Conservation (phyloP, 345 rosid genomes). For the Ceriops decandra region DNA sequence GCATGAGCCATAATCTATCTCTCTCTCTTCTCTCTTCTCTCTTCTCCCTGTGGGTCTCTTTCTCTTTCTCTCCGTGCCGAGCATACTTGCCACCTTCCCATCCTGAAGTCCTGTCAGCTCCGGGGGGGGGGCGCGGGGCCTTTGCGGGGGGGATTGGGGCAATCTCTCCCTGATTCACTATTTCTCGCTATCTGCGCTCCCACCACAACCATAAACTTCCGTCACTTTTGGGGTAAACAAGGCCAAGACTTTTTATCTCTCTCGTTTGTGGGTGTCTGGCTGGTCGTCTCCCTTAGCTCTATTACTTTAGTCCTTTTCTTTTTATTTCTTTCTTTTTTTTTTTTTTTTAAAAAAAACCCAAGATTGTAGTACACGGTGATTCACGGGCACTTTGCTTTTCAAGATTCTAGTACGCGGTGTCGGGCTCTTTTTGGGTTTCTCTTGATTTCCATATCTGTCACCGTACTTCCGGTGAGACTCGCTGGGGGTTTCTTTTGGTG, state of each 20-base stretch:
- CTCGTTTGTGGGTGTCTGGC: not conserved
- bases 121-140: too few relatives aligned
- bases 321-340: constrained; percentile 15
- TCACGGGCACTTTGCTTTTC: constrained; percentile 26
- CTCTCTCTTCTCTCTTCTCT: constrained; percentile 9
- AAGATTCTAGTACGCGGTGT: not conserved
- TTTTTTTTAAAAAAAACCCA: constrained; percentile 1
- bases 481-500: too few relatives aligned
- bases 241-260: constrained; percentile 4
- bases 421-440: constrained; percentile 31
- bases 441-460: constrained; percentile 14
- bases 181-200: constrained; percentile 31
- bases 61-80: not conserved
- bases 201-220: constrained; percentile 17
- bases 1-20: constrained; percentile 54
- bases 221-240: constrained; percentile 25
- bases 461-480: too few relatives aligned
- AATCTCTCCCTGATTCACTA: not conserved
- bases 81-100: constrained; percentile 34
- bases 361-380: not conserved
- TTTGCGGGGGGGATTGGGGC: too few relatives aligned
- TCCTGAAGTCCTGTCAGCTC: constrained; percentile 14
- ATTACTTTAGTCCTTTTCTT: constrained; percentile 7
- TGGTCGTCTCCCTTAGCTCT: not conserved
- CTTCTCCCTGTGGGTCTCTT: not conserved